phyloP scores from a whole-genome alignment of 495 filamentous ascomycete species.

The Oidiodendron maius region DNA sequence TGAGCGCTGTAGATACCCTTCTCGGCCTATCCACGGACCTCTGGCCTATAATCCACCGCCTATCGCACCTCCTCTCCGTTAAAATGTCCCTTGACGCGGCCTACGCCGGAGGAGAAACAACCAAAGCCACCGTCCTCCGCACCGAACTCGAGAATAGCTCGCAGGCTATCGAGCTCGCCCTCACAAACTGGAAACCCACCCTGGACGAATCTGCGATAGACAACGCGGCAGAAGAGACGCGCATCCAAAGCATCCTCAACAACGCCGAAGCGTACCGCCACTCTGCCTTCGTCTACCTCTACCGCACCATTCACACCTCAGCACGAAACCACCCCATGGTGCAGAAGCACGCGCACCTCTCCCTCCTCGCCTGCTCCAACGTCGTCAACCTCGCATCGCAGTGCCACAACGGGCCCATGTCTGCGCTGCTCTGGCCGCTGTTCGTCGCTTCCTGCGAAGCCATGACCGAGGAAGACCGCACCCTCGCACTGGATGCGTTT shows the following conservation, averaged over 20 bases:
- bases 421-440: slow-evolving; percentile 54
- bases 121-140: slow-evolving; percentile 46
- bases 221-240: slow-evolving; percentile 18
- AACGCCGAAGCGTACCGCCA: slow-evolving; percentile 59
- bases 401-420: slow-evolving; percentile 43
- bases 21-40: slow-evolving; percentile 57
- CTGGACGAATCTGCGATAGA: background rate
- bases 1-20: slow-evolving; percentile 50
- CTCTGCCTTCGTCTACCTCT: slow-evolving; percentile 54
- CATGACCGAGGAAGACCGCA: slow-evolving; percentile 30
- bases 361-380: slow-evolving; percentile 44
- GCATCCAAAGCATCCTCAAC: slow-evolving; percentile 44
- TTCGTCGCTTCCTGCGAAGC: slow-evolving; percentile 56
- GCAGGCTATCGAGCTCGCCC: slow-evolving; percentile 48
- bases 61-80: slow-evolving; percentile 46
- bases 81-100: slow-evolving; percentile 44
- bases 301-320: slow-evolving; percentile 45
- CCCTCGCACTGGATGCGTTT: slow-evolving; percentile 41
- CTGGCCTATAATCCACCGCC: slow-evolving; percentile 58
- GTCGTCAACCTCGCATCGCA: slow-evolving; percentile 36
- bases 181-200: slow-evolving; percentile 46
- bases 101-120: slow-evolving; percentile 28
- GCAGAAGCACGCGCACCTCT: slow-evolving; percentile 42
- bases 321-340: slow-evolving; percentile 38
- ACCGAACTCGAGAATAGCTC: slow-evolving; percentile 50